These are phyloP conservation scores for Cadophora sp. DNA, from an alignment of 2,329 filamentous ascomycete species.

Conservation along the genomic window DNA sequence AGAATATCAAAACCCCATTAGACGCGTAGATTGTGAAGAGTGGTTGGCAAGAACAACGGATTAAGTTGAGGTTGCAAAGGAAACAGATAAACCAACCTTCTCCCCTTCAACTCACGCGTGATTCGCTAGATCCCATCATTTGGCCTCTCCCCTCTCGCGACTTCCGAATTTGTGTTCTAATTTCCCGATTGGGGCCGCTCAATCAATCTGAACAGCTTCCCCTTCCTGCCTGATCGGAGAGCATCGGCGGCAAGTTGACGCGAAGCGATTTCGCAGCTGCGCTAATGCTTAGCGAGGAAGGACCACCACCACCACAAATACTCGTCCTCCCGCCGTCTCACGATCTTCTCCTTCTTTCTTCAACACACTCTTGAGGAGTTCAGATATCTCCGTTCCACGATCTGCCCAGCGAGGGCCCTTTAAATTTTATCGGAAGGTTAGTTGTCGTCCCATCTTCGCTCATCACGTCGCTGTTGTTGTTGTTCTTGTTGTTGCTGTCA, in stretches of 20 bases:
- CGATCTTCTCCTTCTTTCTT: slow-evolving; percentile 1
- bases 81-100: too few species aligned
- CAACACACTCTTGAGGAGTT: background rate
- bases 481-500: slow-evolving; percentile 9
- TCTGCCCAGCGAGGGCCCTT: background rate
- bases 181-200: background rate
- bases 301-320: background rate
- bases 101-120: too few species aligned
- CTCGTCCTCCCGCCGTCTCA: background rate
- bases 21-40: too few species aligned
- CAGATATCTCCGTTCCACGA: background rate
- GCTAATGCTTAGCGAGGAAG: slow-evolving; percentile 9
- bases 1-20: too few species aligned
- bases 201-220: background rate
- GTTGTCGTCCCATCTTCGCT: background rate
- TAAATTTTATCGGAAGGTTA: background rate
- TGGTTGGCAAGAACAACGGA: too few species aligned
- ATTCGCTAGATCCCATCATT: too few species aligned
- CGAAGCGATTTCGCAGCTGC: background rate
- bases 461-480: background rate
- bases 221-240: background rate
- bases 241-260: background rate
- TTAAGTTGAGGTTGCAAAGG: too few species aligned
- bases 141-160: background rate
- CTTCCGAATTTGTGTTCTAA: background rate